Conservation (phyloP, 768 basidiomycete species). For the Kwoniella dejecticola region DNA sequence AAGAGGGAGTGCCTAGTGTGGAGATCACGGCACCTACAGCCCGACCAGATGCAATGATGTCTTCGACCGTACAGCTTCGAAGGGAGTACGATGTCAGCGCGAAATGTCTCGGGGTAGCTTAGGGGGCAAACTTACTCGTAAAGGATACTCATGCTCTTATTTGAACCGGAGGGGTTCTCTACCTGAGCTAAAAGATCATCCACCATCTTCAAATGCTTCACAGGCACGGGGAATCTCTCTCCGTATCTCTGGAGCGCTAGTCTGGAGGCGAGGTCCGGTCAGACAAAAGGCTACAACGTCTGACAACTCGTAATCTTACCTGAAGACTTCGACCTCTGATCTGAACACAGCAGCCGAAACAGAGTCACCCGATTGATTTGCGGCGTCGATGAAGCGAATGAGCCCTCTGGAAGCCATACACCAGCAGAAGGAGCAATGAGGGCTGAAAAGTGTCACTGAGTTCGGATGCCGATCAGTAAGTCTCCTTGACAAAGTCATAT, state of each 20-base stretch:
- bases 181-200: constrained; percentile 21
- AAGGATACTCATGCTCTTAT: neutral
- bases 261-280: constrained; percentile 11
- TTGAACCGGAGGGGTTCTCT: neutral
- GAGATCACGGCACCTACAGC: neutral
- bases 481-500: too few species aligned
- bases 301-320: constrained; percentile 27
- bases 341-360: constrained; percentile 39
- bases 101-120: neutral
- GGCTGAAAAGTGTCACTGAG: constrained; percentile 40
- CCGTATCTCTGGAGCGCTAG: constrained; percentile 34
- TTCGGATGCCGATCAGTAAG: too few species aligned
- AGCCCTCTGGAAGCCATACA: constrained; percentile 26
- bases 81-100: neutral
- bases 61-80: constrained; percentile 1
- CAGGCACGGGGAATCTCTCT: constrained; percentile 38
- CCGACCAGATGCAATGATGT: neutral
- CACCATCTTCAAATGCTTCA: constrained; percentile 30
- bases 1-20: neutral
- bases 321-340: constrained; percentile 44
- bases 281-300: too few species aligned
- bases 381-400: constrained; percentile 40
- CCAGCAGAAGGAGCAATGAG: constrained; percentile 29
- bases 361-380: constrained; percentile 30
- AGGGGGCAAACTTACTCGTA: neutral